A percentile compares a stretch with the other conserved stretches of the same genome.
Conservation (phyloP, 2,329 filamentous ascomycete species). For the Ophiostoma sp. region DNA sequence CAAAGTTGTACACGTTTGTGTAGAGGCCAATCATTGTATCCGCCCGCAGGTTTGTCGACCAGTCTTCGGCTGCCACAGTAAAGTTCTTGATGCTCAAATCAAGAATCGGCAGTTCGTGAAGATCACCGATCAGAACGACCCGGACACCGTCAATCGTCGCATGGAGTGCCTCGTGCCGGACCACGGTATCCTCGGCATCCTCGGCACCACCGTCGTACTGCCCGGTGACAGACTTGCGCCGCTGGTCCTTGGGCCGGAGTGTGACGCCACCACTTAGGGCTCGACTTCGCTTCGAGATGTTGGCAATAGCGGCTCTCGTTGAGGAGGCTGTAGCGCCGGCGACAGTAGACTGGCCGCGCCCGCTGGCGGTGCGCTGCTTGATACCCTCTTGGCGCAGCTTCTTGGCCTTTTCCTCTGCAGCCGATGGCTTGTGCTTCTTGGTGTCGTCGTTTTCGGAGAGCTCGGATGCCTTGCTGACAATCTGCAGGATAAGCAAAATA, state of each 20-base stretch:
- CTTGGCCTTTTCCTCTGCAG: conserved; percentile 57
- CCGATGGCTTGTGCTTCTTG: conserved; percentile 46
- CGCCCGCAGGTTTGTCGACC: conserved; percentile 83
- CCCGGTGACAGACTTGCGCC: not conserved
- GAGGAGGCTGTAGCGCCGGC: conserved; percentile 33
- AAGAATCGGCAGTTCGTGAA: conserved; percentile 92
- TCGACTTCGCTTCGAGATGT: not conserved
- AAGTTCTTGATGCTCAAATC: conserved; percentile 94
- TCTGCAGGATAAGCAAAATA: conserved; percentile 90
- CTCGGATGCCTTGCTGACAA: conserved; percentile 85
- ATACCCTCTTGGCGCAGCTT: conserved; percentile 52
- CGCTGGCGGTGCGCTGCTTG: conserved; percentile 59
- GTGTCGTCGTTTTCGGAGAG: conserved; percentile 64
- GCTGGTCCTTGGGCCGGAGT: not conserved
- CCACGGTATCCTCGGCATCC: conserved; percentile 33
- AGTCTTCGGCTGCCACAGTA: conserved; percentile 79
- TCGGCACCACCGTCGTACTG: not conserved
- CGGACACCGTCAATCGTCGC: conserved; percentile 84
- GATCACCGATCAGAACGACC: conserved; percentile 89
- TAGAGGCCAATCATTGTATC: conserved; percentile 92
- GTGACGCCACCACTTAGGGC: not conserved
- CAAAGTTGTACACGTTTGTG: conserved; percentile 97
- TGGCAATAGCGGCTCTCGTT: not conserved
- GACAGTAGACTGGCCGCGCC: conserved; percentile 55
- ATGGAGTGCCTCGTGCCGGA: conserved; percentile 72